Evolutionary conservation across 495 filamentous ascomycete species (phyloP), one percentile per base, ranked within the genome.

Genomic region (Penicillium turbatum): DNA sequence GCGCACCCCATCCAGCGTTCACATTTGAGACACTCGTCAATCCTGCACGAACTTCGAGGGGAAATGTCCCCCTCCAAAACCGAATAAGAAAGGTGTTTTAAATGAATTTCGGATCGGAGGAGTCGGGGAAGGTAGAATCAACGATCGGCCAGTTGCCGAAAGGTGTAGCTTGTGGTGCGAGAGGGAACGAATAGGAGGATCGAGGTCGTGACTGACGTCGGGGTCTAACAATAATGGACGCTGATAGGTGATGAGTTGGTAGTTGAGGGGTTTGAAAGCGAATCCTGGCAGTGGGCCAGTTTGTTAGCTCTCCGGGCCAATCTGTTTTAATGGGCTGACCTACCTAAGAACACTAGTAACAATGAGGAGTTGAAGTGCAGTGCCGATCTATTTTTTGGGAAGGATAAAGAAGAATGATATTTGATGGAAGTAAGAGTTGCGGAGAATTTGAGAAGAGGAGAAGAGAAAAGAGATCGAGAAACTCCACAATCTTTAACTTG

Each of bases 1-100:
- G 64, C 57, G 67, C 65, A 63, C 69, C 66, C 71, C 65, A 62
- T 66, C 60, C 66, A 63, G 56, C 60, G 69, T 67, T 51, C 71
- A 75, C 73, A 66, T 68, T 75, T 59, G 53, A 64, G 57, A 63
- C 48, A 50, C 29, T 29, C 27, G 29, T 24, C 30, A 47, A 36
- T 51, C 44, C 31, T 27, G 36, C 35, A 48, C 24, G 12, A 43
- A 42, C 34, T 4, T 37, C 32, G 37, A 45, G 26, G 40, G 34
- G 51, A 47, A 24, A 49, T 39, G 4, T 27, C 15, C 32, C 15
- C 21, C n/a, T 15, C 29, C 44, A 13, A 47, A 47, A n/a, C 46
- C 19, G 36, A 48, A 46, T 21, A 9, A 16, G 21, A n/a, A 51
- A 19, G 21, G 8, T 16, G 21, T n/a, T 30, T 32, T 24, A 35